A percentile compares a stretch with the other conserved stretches of the same genome.
Conservation (phyloP, 73 alveolate species). For the Blepharisma stoltei region DNA sequence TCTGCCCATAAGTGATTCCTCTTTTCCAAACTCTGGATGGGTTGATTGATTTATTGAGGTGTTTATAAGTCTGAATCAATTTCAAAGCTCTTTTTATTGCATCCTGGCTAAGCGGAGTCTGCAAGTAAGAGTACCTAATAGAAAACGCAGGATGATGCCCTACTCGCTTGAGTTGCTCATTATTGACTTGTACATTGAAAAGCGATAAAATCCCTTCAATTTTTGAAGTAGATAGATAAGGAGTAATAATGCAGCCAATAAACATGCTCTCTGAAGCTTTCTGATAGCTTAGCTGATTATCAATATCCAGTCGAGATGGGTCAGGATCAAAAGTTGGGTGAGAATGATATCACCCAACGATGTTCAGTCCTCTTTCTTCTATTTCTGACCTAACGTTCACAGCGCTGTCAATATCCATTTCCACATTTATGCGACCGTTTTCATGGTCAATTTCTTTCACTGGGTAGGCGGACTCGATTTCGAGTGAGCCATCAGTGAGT, state of each 20-base stretch:
- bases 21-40: not conserved
- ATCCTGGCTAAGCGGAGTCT: not conserved
- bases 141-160: slow-evolving; percentile 23
- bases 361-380: slow-evolving; percentile 4
- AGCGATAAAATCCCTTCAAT: slow-evolving; percentile 10
- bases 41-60: not conserved
- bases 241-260: not conserved
- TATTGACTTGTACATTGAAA: not conserved
- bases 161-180: not conserved
- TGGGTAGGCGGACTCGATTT: not conserved
- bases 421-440: slow-evolving; percentile 24
- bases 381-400: not conserved
- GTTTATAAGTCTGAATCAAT: not conserved
- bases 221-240: not conserved
- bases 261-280: not conserved
- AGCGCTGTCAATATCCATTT: slow-evolving; percentile 14
- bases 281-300: slow-evolving; percentile 9
- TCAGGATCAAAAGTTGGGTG: slow-evolving; percentile 10
- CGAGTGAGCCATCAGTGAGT: not conserved
- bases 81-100: not conserved
- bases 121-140: not conserved
- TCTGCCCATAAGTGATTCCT: not conserved
- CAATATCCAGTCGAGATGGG: slow-evolving; percentile 19
- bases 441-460: not conserved
- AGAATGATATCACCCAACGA: slow-evolving; percentile 24